Base-by-base conservation (phyloP, 2,329 filamentous ascomycete species). In the Diaporthe humulicola region DNA sequence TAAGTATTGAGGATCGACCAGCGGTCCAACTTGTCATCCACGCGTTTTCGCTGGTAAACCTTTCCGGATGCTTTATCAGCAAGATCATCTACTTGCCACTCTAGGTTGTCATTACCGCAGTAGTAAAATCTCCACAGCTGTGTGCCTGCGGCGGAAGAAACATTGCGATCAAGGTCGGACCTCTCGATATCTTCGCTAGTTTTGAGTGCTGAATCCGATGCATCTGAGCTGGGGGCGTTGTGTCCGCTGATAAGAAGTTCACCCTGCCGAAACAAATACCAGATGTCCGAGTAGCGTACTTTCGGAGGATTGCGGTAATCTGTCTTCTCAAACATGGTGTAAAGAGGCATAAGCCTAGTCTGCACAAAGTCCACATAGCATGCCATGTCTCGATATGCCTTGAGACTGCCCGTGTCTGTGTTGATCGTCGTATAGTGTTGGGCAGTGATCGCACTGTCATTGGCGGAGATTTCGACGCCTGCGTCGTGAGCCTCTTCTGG, bases 291-390 rank as follows among this genome's bases (percentile, higher is more conserved):
- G 69, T 38, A 69, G 1, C 52, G 52, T 5, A 75, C 70, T 28
- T 67, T 56, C 4, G 22, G 12, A 3, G 45, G 48, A 4, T 22
- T 17, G 14, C 45, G 50, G 7, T n/a, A 10, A 19, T 54, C 60
- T 4, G 56, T 28, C 1, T n/a, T 12, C 2, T 72, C 69, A 36
- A 67, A 52, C 28, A 42, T 72, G 10, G 48, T 28, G 25, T 73
- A 73, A 0, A 56, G 22, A 25, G 70, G 58, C 15, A 73, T 58
- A 12, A 75, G 2, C 22, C 58, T 22, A 4, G 33, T 61, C 4
- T 33, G 25, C 19, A 73, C 33, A 36, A 75, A 75, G 4, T 61
- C 42, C n/a, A 75, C 28, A 30, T 75, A 75, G 36, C 73, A 75
- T 28, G 17, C 38, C 73, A 75, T 67, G 19, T 75, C 60, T n/a